A percentile compares a stretch with the other conserved stretches of the same genome.
phyloP scores from a whole-genome alignment of 805 yeast genomes.

The Lachancea fermentati region DNA sequence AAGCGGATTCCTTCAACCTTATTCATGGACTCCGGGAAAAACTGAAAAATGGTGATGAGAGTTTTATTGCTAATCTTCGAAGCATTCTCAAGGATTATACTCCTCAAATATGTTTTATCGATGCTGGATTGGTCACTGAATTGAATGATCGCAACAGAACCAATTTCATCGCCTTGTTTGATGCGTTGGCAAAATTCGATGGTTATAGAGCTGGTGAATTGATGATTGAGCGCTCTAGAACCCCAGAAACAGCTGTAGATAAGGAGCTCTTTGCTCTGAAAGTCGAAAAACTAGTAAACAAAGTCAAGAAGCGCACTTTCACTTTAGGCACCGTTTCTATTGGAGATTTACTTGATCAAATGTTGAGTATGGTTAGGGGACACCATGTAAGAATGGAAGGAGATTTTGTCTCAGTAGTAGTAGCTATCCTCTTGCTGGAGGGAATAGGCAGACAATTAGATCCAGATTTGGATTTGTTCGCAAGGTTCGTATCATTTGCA shows the following conservation, averaged over 20 bases:
- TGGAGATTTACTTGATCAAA: constrained; percentile 83
- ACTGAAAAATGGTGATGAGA: constrained; percentile 14
- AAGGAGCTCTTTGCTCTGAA: constrained; percentile 81
- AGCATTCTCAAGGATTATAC: constrained; percentile 54
- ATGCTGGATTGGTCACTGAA: constrained; percentile 91
- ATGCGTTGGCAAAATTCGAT: constrained; percentile 83
- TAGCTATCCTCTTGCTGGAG: constrained; percentile 83
- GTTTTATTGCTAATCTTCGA: constrained; percentile 40
- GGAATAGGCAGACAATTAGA: constrained; percentile 94
- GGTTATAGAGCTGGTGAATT: constrained; percentile 93
- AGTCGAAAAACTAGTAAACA: constrained; percentile 75
- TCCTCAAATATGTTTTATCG: constrained; percentile 86
- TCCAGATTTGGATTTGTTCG: constrained; percentile 89
- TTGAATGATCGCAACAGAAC: constrained; percentile 68
- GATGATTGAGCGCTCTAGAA: constrained; percentile 90
- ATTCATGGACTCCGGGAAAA: constrained; percentile 15
- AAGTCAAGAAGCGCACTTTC: constrained; percentile 82
- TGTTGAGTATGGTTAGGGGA: constrained; percentile 81
- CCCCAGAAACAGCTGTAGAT: constrained; percentile 88
- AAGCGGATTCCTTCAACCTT: constrained; percentile 19
- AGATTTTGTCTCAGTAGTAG: constrained; percentile 91
- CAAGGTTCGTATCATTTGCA: constrained; percentile 73
- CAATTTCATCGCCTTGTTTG: constrained; percentile 85
- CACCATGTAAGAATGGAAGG: constrained; percentile 99
- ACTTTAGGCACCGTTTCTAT: constrained; percentile 87